Evolutionary conservation across 495 filamentous ascomycete species (phyloP), one percentile per base, ranked within the genome.

Genomic region (Xylaria scruposa): DNA sequence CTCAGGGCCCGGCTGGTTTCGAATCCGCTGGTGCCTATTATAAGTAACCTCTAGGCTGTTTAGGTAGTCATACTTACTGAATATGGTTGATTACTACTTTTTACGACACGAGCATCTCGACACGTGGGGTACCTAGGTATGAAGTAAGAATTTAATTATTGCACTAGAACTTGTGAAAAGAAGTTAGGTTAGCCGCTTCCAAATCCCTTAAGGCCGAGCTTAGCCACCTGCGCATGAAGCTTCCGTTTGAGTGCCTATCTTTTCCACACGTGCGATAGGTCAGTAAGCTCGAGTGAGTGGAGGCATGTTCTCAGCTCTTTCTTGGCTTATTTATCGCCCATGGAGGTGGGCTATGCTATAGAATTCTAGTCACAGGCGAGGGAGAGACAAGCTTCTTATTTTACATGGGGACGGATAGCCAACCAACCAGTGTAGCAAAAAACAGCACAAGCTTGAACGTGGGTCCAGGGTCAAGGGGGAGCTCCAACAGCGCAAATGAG

Each of bases 381-480:
- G 38, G 59, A 62, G 38, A 62, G 26, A 62, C 38, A 62, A 62
- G 60, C 60, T 62, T 62, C 60, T 62, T 33, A 19, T 61, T 13
- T n/a, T 59, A n/a, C 13, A 38, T 38, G 36, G 36, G 17, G 29
- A 13, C 33, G 31, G 33, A 60, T 33, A 33, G n/a, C 29, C 56
- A 59, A 31, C 10, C 26, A 12, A 15, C 54, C 54, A 59, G 54
- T 15, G 8, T 13, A 19, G 17, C 26, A 19, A 7, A 31, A 36
- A 2, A 59, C 19, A 9, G 19, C 59, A 62, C 4, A 3, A 26
- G n/a, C 38, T 15, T n/a, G 42, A 60, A 60, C 58, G 33, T 60
- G 58, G 58, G 58, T 21, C 31, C 2, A 38, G 31, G 33, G n/a
- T n/a, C 8, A 51, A n/a, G 47, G 47, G 15, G 9, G 7, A 51